phyloP scores from a whole-genome alignment of 164 flowering plant species.

The Aristolochia californica region DNA sequence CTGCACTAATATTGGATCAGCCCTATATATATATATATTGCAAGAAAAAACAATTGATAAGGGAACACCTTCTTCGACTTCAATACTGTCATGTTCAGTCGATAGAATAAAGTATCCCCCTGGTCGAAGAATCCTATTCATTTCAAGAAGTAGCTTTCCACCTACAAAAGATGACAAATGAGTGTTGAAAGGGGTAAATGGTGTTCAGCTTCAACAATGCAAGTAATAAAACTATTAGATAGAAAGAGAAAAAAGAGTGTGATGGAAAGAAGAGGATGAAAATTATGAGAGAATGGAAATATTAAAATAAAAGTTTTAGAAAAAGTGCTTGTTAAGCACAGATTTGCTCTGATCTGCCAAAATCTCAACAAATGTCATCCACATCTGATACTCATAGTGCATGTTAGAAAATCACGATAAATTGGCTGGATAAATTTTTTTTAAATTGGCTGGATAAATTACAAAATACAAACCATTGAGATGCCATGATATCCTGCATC shows the following conservation, averaged over 20 bases:
- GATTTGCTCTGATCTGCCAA: not conserved
- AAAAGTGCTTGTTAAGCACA: not conserved
- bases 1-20: no score
- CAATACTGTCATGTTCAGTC: constrained; percentile 50
- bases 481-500: constrained; percentile 74
- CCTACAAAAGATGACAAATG: constrained; percentile 28
- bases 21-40: no score
- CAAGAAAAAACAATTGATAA: not conserved
- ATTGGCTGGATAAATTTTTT: no score
- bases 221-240: no score
- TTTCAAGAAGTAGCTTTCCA: constrained; percentile 74
- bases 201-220: no score
- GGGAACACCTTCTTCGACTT: constrained; percentile 69
- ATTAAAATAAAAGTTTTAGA: no score
- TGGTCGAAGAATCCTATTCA: constrained; percentile 90
- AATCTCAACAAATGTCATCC: no score
- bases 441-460: no score
- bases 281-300: constrained; percentile 1
- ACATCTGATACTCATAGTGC: no score
- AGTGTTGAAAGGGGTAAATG: not conserved
- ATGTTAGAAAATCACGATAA: no score
- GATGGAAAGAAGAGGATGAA: constrained; percentile 4
- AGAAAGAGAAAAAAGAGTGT: no score
- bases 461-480: constrained; percentile 49
- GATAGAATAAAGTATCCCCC: constrained; percentile 88